Percentiles rank a stretch among this genome's conserved stretches.
These are phyloP conservation scores for Vaccinium vitisidaea DNA, from an alignment of 148 eudicot genomes.

Conservation along the genomic window DNA sequence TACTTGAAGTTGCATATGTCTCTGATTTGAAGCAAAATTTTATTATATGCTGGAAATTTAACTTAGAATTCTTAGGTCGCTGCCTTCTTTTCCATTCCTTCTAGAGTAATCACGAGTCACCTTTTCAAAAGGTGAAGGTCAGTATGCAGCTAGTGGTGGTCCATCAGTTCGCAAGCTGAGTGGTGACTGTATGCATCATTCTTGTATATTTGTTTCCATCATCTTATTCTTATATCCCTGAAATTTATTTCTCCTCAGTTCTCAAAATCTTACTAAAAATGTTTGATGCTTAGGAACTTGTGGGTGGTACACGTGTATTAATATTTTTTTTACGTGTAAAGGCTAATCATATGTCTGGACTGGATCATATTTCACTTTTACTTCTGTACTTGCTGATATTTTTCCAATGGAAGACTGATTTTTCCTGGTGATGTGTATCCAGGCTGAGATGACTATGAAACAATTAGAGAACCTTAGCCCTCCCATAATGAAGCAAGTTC, in stretches of 20 bases:
- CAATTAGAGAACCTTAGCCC: constrained; percentile 91
- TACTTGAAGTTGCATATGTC: neutral
- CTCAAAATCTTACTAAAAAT: neutral
- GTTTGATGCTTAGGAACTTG: neutral
- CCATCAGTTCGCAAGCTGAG: neutral
- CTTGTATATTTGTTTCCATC: neutral
- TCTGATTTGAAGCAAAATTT: neutral
- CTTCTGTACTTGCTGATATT: constrained; percentile 2
- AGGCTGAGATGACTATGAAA: constrained; percentile 95
- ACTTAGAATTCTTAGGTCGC: neutral
- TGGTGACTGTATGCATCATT: constrained; percentile 1
- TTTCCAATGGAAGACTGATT: constrained; percentile 10
- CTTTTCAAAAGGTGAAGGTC: neutral
- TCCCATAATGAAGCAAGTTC: constrained; percentile 85
- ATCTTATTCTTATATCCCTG: neutral
- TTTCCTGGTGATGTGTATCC: constrained; percentile 16
- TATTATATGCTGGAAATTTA: neutral
- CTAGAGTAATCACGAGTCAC: neutral
- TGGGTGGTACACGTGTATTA: neutral
- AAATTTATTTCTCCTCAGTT: neutral
- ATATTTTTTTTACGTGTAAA: neutral
- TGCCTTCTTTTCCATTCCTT: neutral
- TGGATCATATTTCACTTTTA: neutral
- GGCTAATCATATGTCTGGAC: neutral
- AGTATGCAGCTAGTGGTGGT: neutral